Evolutionary conservation across 2,329 filamentous ascomycete genomes (phyloP).

Genomic region (Ophiocordyceps camponoti-rufipedis): DNA sequence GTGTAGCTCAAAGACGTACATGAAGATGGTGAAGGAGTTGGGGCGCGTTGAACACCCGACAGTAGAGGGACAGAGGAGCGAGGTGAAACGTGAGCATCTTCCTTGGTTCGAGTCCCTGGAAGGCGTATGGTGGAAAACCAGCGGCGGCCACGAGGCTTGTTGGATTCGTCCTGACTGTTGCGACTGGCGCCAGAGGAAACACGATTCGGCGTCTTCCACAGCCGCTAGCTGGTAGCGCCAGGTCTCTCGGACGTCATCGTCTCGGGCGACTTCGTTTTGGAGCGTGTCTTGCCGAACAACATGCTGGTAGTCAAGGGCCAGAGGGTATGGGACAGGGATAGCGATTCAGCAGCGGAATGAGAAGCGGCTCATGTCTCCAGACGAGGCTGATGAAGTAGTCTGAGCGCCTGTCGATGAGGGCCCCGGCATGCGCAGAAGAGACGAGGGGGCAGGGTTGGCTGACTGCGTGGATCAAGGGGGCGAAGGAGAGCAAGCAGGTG

Average conservation of each 20-base stretch:
- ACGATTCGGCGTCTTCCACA: constrained; percentile 9
- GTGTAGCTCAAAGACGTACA: not conserved
- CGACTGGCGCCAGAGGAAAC: constrained; percentile 1
- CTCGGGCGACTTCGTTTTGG: constrained; percentile 3
- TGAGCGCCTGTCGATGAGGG: not conserved
- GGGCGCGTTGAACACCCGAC: not conserved
- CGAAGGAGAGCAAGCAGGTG: not conserved
- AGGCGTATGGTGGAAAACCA: constrained; percentile 7
- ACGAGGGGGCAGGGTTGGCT: not conserved
- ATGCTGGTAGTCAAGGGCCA: constrained; percentile 6
- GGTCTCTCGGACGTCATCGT: constrained; percentile 1
- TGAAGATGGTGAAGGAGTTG: not conserved
- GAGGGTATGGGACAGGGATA: not conserved
- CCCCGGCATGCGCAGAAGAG: not conserved
- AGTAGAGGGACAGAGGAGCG: not conserved
- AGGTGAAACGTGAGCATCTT: not conserved
- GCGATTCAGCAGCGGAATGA: not conserved
- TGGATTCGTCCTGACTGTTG: constrained; percentile 1
- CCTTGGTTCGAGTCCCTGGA: constrained; percentile 1
- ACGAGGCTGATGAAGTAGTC: not conserved
- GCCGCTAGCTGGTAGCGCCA: constrained; percentile 9
- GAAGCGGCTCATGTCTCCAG: not conserved
- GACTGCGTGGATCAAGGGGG: not conserved
- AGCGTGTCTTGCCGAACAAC: constrained; percentile 6
- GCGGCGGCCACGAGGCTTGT: constrained; percentile 1